Base-by-base conservation (phyloP, 371 early-diverging fungal genomes). In the Enteropsectra breve region DNA sequence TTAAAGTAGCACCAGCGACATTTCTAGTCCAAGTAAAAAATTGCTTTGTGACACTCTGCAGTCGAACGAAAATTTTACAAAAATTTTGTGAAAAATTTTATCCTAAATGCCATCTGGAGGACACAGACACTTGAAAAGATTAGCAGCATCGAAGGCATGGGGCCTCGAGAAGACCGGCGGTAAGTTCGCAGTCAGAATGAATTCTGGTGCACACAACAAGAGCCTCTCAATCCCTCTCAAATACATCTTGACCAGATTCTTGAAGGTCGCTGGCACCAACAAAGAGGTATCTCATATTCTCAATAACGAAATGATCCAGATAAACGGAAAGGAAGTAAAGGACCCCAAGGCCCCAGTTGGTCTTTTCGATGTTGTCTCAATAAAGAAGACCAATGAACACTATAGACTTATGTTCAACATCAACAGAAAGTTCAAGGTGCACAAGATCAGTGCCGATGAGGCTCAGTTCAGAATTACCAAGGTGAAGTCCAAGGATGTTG, bases 111-210 rank as follows among this genome's bases (percentile, higher is more conserved):
- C 65, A 64, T 66, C 46, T 81, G 97, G 98, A 83, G 94, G 92
- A 75, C 90, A 89, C 84, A 94, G 95, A 85, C 99, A 98, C 85
- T 85, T 96, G 86, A 98, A 98, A 90, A 90, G 97, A 83, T 86
- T 97, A 78, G 86, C 85, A 78, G 96, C 97, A 70, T 96, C 96
- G 83, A 90, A 88, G 85, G 92, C 93, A 86, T 98, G 99, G 99
- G 92, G 95, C 90, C 86, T 98, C 76, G 94, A 94, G 87, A 98
- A 98, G 84, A 86, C 91, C 48, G 87, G 90, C 80, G 94, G 92
- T 65, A 88, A 87, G 71, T 94, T 87, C 85, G 96, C 98, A 68
- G 92, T 96, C 68, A 86, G 90, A 82, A 94, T 96, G 72, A 86
- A 88, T 69, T 82, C 93, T 76, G 98, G 98, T 83, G 95, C 98